Percentiles rank a stretch among this genome's conserved stretches.
phyloP scores from a whole-genome alignment of 139 green algal species.

The Eudorina sp. region DNA sequence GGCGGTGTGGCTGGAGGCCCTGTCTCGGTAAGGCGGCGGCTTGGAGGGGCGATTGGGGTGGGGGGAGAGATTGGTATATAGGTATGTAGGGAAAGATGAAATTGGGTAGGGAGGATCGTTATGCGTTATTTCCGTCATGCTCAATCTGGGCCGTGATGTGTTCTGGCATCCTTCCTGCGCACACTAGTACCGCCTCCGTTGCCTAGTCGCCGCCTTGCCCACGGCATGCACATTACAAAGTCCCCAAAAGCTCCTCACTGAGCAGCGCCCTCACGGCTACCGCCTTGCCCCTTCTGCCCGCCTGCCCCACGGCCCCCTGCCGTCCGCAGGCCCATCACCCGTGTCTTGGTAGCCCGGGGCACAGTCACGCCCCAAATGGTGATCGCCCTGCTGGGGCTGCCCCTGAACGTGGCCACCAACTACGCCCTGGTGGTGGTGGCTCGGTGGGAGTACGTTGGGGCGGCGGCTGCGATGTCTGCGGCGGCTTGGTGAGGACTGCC shows the following conservation, averaged over 20 bases:
- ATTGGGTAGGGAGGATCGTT: no score
- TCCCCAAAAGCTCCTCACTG: no score
- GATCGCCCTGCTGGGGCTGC: slow-evolving; percentile 50
- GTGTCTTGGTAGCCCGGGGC: slow-evolving; percentile 43
- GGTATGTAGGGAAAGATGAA: no score
- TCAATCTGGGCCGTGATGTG: no score
- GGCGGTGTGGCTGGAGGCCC: slow-evolving; percentile 45
- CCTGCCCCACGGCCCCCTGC: background rate
- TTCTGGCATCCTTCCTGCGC: no score
- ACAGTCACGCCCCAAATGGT: slow-evolving; percentile 34
- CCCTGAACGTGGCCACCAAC: slow-evolving; percentile 46
- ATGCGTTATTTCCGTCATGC: no score
- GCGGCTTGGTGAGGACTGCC: slow-evolving; percentile 6
- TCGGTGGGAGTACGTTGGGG: slow-evolving; percentile 42
- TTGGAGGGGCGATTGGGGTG: background rate
- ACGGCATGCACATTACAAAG: no score
- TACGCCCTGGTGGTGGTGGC: slow-evolving; percentile 41
- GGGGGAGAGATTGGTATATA: background rate
- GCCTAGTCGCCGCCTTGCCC: no score
- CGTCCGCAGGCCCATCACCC: slow-evolving; percentile 36
- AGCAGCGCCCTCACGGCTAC: no score
- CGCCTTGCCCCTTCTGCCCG: no score
- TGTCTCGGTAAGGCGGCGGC: slow-evolving; percentile 11
- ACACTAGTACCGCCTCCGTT: background rate
- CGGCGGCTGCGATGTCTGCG: slow-evolving; percentile 29